These are phyloP conservation scores for Rhodosporidiobolus sp. DNA, from an alignment of 768 basidiomycete genomes.

Conservation along the genomic window DNA sequence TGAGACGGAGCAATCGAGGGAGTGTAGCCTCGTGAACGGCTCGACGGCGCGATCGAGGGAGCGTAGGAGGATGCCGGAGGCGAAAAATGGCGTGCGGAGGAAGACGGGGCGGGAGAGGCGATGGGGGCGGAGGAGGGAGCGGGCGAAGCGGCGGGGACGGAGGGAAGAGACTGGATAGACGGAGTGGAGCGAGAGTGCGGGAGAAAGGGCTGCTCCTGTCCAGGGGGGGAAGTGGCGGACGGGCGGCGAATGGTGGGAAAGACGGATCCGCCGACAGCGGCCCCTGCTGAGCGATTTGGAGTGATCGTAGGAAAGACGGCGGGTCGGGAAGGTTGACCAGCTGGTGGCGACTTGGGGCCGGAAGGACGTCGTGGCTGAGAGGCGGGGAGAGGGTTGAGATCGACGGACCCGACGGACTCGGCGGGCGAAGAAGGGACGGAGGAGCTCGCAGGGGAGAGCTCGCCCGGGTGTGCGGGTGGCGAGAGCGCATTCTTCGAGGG, in stretches of 20 bases:
- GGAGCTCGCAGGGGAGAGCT: not conserved
- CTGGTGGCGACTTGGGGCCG: not conserved
- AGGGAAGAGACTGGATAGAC: too few relatives aligned
- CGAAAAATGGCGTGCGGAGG: not conserved
- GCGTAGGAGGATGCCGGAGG: slow-evolving; percentile 1
- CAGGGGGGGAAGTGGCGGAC: not conserved
- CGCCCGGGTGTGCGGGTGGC: not conserved
- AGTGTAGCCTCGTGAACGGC: slow-evolving; percentile 2
- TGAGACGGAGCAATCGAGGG: slow-evolving; percentile 13
- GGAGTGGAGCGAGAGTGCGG: not conserved
- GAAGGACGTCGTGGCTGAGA: not conserved
- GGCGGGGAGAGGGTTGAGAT: not conserved
- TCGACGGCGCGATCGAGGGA: slow-evolving; percentile 11
- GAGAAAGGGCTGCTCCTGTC: not conserved
- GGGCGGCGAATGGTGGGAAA: not conserved
- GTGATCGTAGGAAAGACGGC: slow-evolving; percentile 22
- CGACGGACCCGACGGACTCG: not conserved
- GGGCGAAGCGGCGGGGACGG: too few relatives aligned
- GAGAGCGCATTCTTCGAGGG: not conserved
- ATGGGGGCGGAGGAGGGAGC: not conserved
- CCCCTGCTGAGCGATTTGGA: not conserved
- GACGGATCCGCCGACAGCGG: not conserved
- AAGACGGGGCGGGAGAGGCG: not conserved
- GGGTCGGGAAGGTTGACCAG: not conserved
- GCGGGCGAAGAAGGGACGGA: not conserved